Base-by-base conservation (phyloP, 768 basidiomycete species). In the Auriscalpium vulgare region DNA sequence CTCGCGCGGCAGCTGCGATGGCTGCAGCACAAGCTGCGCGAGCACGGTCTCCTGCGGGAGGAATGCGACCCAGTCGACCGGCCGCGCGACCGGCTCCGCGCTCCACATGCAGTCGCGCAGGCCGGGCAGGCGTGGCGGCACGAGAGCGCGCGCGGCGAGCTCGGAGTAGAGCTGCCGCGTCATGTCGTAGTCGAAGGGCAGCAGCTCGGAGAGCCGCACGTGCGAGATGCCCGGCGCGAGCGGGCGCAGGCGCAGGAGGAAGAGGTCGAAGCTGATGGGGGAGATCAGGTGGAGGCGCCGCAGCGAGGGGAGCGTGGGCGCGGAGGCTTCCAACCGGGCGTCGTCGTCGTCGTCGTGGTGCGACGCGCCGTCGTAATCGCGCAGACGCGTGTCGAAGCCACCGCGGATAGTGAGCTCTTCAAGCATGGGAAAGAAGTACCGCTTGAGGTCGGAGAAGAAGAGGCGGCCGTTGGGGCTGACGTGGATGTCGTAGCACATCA, bases 401-500 rank as follows among this genome's bases (percentile, higher is more conserved):
- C 60, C 60, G 16, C 60, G 57, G 29, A 61, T 52, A 44, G 60
- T 55, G 44, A 61, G 57, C 37, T 59, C 60, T 38, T 50, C 54
- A 19, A 61, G 60, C 16, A 11, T 37, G 14, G 58, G 58, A 17
- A 61, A 61, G 14, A 34, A 40, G 16, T 51, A 49, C 4, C 54
- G 54, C 36, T 51, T 53, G 49, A 61, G 58, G 51, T 61, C 60
- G n/a, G 54, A 50, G 48, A 55, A 59, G 48, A 59, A 54, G 8
- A 61, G 58, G 6, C 60, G 35, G 35, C 60, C 60, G 13, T 58
- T 53, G 0, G 60, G 58, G 47, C 58, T 56, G 23, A 58, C 54
- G 47, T 61, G 60, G 45, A 61, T 59, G 45, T 61, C 60, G 35
- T 59, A 61, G 35, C 58, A 59, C 54, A 59, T 53, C 58, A 59